A percentile compares a stretch with the other conserved stretches of the same genome.
phyloP scores from a whole-genome alignment of 1,284 basidiomycete genomes.

The Pulchroboletus neoregius region DNA sequence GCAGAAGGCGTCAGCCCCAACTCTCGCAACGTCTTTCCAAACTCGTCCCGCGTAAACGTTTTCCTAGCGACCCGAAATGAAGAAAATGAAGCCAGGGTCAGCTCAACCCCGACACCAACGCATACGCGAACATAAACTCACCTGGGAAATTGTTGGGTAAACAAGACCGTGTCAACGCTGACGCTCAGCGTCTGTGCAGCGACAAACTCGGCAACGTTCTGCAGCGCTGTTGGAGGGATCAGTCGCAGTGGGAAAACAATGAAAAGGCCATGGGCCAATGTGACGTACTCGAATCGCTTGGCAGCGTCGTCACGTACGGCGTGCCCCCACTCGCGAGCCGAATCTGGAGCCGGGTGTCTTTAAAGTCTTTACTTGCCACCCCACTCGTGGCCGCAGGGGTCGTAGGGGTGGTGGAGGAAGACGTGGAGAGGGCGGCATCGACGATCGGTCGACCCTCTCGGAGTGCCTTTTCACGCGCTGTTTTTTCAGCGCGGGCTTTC shows the following conservation, averaged over 20 bases:
- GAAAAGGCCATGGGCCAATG: too few relatives aligned
- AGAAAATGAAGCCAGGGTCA: conserved; percentile 2
- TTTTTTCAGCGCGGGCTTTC: conserved; percentile 80
- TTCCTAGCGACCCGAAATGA: conserved; percentile 45
- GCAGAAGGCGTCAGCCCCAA: conserved; percentile 78
- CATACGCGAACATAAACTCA: conserved; percentile 30
- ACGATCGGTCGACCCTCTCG: conserved; percentile 64
- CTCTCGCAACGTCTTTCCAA: conserved; percentile 64
- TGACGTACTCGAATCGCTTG: conserved; percentile 70
- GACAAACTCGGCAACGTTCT: conserved; percentile 83
- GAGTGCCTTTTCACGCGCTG: conserved; percentile 83
- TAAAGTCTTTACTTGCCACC: conserved; percentile 69
- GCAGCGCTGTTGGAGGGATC: conserved; percentile 50
- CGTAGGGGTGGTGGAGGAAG: conserved; percentile 17
- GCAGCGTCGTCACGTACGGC: conserved; percentile 75
- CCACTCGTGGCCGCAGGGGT: conserved; percentile 39
- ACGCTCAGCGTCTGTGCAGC: conserved; percentile 68
- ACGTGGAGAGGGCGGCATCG: conserved; percentile 20
- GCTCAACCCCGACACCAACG: neutral
- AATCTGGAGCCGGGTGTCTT: conserved; percentile 83
- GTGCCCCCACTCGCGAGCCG: conserved; percentile 75
- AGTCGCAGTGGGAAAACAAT: too few relatives aligned
- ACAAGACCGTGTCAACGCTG: conserved; percentile 70
- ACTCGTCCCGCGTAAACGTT: conserved; percentile 60
- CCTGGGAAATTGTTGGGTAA: conserved; percentile 84